These are phyloP conservation scores for Aspergillus heteromorphus DNA, from an alignment of 495 filamentous ascomycete species.

Conservation along the genomic window DNA sequence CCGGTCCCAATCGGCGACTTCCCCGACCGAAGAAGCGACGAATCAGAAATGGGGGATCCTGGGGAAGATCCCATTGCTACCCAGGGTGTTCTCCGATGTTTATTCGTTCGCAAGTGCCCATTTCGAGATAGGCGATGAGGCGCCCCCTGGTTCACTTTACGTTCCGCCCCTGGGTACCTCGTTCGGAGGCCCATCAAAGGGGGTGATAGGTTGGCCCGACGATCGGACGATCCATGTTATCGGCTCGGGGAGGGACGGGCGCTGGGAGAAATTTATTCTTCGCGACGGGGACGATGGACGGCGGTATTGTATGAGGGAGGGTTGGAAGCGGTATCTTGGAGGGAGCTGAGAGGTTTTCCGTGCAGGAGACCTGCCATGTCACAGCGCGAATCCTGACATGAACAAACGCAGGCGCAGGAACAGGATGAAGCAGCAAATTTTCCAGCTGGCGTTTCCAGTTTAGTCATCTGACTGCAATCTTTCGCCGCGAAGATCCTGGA, in stretches of 20 bases:
- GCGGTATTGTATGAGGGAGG: slow-evolving; percentile 57
- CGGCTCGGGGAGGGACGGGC: slow-evolving; percentile 71
- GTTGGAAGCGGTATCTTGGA: slow-evolving; percentile 77
- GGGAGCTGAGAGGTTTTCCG: slow-evolving; percentile 26
- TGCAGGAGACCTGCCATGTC: not conserved
- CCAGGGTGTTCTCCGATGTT: slow-evolving; percentile 75
- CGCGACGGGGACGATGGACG: slow-evolving; percentile 58
- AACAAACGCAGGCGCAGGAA: not conserved
- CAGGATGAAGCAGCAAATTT: not conserved
- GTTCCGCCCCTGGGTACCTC: slow-evolving; percentile 41
- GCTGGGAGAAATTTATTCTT: slow-evolving; percentile 80
- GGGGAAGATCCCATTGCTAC: slow-evolving; percentile 70
- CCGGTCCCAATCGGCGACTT: slow-evolving; percentile 29
- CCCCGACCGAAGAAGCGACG: slow-evolving; percentile 39
- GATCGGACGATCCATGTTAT: slow-evolving; percentile 67
- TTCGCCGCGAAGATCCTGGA: not conserved
- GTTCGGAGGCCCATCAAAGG: slow-evolving; percentile 60
- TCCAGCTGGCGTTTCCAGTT: not conserved
- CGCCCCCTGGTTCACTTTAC: slow-evolving; percentile 35
- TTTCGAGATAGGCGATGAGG: slow-evolving; percentile 76
- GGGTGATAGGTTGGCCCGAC: slow-evolving; percentile 68
- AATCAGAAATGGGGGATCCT: slow-evolving; percentile 77
- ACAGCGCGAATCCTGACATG: not conserved
- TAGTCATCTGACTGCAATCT: not conserved
- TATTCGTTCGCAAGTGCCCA: slow-evolving; percentile 70